These are phyloP conservation scores for Saprolegnia parasitica DNA, from an alignment of 352 stramenopile species.

Conservation along the genomic window DNA sequence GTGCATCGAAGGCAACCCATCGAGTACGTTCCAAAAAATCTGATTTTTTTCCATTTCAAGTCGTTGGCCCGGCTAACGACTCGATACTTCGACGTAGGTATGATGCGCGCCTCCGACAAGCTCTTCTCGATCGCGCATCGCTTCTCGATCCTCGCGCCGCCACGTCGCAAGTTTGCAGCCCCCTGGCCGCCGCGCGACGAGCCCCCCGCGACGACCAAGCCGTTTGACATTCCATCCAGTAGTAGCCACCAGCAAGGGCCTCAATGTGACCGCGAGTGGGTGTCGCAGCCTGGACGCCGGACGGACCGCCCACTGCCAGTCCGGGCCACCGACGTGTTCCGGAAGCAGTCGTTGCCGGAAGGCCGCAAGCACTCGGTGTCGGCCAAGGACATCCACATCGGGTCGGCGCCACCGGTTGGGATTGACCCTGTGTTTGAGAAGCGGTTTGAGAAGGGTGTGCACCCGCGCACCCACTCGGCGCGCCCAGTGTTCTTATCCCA, in stretches of 20 bases:
- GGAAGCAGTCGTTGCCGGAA: conserved; percentile 10
- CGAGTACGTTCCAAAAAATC: conserved; percentile 24
- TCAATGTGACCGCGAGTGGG: neutral
- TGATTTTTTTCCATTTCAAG: no score
- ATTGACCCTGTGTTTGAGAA: conserved; percentile 4
- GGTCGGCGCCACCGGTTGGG: neutral
- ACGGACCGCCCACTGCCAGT: neutral
- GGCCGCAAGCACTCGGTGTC: neutral
- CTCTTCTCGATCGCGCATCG: conserved; percentile 13
- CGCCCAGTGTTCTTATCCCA: neutral
- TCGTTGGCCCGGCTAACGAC: neutral
- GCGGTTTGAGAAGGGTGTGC: neutral
- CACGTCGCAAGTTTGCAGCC: neutral
- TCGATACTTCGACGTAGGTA: conserved; percentile 15
- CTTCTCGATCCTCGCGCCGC: neutral
- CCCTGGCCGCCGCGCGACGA: neutral
- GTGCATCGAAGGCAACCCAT: conserved; percentile 25
- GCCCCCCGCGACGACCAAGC: neutral
- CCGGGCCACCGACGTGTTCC: neutral
- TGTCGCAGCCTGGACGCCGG: neutral
- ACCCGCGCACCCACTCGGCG: neutral
- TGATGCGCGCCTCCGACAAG: conserved; percentile 27
- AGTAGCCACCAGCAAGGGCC: no score
- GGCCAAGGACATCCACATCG: neutral
- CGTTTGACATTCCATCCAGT: conserved; percentile 1